A percentile compares a stretch with the other conserved stretches of the same genome.
Evolutionary conservation across 345 rosid species (phyloP).

Genomic region (Pugionium cornutum): DNA sequence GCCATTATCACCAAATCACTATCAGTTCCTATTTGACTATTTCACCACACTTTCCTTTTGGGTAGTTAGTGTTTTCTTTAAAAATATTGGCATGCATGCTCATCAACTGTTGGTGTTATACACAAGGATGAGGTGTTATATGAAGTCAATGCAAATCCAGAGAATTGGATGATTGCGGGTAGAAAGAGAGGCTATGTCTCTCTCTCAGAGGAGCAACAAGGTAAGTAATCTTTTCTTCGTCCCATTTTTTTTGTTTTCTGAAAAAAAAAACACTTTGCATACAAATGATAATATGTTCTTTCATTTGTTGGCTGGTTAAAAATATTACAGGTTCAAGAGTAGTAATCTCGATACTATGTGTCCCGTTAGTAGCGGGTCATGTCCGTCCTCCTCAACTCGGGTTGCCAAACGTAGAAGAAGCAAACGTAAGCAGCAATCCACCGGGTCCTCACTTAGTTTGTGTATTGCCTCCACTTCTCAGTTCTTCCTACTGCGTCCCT

Average conservation of each 20-base stretch:
- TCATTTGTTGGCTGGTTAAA: constrained; percentile 12
- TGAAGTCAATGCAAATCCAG: constrained; percentile 74
- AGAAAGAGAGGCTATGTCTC: constrained; percentile 86
- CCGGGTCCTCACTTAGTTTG: constrained; percentile 90
- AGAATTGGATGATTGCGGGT: constrained; percentile 98
- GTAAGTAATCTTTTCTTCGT: constrained; percentile 39
- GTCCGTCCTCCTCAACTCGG: constrained; percentile 81
- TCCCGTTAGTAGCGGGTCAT: constrained; percentile 86
- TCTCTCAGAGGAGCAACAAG: constrained; percentile 63
- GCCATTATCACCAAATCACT: background rate
- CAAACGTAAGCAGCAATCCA: constrained; percentile 79
- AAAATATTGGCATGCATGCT: background rate
- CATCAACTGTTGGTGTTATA: constrained; percentile 9
- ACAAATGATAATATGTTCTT: constrained; percentile 1
- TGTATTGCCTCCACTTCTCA: constrained; percentile 81
- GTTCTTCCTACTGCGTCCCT: constrained; percentile 85
- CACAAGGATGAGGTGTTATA: constrained; percentile 77
- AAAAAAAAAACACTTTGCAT: background rate
- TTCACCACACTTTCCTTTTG: background rate
- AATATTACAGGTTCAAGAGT: constrained; percentile 47
- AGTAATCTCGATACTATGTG: constrained; percentile 71
- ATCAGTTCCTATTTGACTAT: background rate
- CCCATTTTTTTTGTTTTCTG: background rate
- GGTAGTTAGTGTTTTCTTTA: background rate
- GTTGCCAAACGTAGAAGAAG: constrained; percentile 63